phyloP scores from a whole-genome alignment of 257 asterid species.

The Solanum etuberosum region DNA sequence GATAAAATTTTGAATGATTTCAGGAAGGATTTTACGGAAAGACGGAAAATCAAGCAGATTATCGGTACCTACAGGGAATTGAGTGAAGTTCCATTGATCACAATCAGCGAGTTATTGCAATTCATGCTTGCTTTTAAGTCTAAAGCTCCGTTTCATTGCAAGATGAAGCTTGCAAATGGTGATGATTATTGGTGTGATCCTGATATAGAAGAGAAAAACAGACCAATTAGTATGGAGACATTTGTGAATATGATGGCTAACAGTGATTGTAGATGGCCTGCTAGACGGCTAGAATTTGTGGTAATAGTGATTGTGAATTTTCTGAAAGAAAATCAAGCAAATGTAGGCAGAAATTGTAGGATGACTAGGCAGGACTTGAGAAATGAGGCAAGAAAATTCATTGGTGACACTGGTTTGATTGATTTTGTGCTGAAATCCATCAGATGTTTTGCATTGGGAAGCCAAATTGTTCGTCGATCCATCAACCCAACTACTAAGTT shows the following conservation, averaged over 20 bases:
- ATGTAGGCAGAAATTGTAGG: slow-evolving; percentile 9
- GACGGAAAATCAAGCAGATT: slow-evolving; percentile 24
- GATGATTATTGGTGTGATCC: background rate
- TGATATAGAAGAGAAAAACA: background rate
- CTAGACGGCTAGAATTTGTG: slow-evolving; percentile 40
- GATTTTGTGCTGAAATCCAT: slow-evolving; percentile 76
- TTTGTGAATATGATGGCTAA: slow-evolving; percentile 36
- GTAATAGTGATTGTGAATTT: slow-evolving; percentile 35
- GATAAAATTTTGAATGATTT: slow-evolving; percentile 28
- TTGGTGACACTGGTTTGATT: slow-evolving; percentile 88
- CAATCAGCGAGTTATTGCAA: slow-evolving; percentile 27
- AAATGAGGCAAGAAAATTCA: slow-evolving; percentile 40
- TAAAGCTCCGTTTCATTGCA: slow-evolving; percentile 3
- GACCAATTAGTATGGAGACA: slow-evolving; percentile 15
- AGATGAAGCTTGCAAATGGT: background rate
- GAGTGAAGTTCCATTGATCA: slow-evolving; percentile 33
- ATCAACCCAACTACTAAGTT: slow-evolving; percentile 31
- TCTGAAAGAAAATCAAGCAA: slow-evolving; percentile 31
- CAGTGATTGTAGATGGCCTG: slow-evolving; percentile 61
- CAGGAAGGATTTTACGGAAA: slow-evolving; percentile 6
- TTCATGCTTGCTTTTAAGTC: slow-evolving; percentile 37
- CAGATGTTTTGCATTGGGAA: slow-evolving; percentile 39
- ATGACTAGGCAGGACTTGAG: slow-evolving; percentile 62
- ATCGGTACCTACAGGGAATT: slow-evolving; percentile 30
- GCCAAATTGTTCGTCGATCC: slow-evolving; percentile 38